A percentile compares a stretch with the other conserved stretches of the same genome.
phyloP scores from a whole-genome alignment of 1,139 yeast species.

The Nakaseomyces sp. region DNA sequence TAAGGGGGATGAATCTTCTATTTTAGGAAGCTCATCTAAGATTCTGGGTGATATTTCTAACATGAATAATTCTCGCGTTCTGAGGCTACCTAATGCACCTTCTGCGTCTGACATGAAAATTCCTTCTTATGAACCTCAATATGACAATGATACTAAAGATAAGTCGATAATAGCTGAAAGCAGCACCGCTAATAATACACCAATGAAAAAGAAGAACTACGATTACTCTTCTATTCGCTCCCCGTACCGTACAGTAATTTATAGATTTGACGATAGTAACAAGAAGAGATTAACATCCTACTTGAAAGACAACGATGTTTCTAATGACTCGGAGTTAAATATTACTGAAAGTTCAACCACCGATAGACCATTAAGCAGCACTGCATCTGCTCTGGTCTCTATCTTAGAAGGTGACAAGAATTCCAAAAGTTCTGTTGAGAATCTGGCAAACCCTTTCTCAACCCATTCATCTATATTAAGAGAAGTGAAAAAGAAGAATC shows the following conservation, averaged over 20 bases:
- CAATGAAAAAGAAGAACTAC: conserved; percentile 36
- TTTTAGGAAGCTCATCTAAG: conserved; percentile 1
- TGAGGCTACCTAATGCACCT: conserved; percentile 13
- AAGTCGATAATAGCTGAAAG: conserved; percentile 8
- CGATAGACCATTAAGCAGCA: conserved; percentile 41
- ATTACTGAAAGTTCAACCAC: conserved; percentile 5
- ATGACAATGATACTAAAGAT: conserved; percentile 17
- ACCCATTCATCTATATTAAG: conserved; percentile 24
- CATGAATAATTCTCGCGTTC: conserved; percentile 11
- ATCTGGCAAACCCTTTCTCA: conserved; percentile 49
- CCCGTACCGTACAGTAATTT: conserved; percentile 47
- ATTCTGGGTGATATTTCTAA: conserved; percentile 3
- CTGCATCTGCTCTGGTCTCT: conserved; percentile 59
- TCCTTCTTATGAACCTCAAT: conserved; percentile 32
- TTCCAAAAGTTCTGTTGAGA: conserved; percentile 19
- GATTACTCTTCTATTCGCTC: conserved; percentile 59
- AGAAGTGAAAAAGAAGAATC: conserved; percentile 19
- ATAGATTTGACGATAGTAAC: conserved; percentile 14
- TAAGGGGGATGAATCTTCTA: conserved; percentile 16
- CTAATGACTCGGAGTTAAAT: neutral
- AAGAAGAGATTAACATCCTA: conserved; percentile 2
- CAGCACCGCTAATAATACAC: conserved; percentile 15
- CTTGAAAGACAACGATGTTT: conserved; percentile 12
- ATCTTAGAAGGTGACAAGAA: conserved; percentile 42
- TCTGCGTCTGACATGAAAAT: conserved; percentile 19